Conservation (phyloP, 768 basidiomycete species). For the Mycena amicta region DNA sequence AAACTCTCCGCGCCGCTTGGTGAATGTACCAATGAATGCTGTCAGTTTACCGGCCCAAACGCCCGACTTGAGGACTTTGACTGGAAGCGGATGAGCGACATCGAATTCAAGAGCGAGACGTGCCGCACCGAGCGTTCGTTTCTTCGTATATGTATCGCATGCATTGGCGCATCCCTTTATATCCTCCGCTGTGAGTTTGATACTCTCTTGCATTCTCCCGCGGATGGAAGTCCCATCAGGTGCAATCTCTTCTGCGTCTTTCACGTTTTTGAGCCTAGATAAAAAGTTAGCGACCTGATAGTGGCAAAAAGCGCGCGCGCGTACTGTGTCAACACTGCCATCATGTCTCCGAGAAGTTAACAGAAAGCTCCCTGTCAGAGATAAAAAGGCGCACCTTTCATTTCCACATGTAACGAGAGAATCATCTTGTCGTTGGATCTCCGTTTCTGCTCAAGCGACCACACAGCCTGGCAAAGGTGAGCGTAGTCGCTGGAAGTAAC, state of each 20-base stretch:
- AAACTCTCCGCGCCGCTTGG: slow-evolving; percentile 31
- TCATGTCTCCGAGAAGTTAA: neutral
- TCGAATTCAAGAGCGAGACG: neutral
- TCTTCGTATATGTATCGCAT: slow-evolving; percentile 39
- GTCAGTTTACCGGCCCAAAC: slow-evolving; percentile 33
- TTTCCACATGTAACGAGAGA: neutral
- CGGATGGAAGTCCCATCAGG: slow-evolving; percentile 33
- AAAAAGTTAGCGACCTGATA: neutral
- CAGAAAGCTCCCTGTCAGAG: neutral
- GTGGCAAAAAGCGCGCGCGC: neutral
- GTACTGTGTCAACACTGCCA: neutral
- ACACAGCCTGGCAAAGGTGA: slow-evolving; percentile 38
- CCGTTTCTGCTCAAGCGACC: slow-evolving; percentile 11
- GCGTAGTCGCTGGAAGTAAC: slow-evolving; percentile 1
- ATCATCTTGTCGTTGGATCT: neutral
- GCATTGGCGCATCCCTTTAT: slow-evolving; percentile 34
- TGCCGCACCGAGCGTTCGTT: slow-evolving; percentile 28
- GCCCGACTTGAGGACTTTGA: slow-evolving; percentile 34
- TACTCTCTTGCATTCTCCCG: slow-evolving; percentile 29
- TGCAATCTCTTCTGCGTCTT: slow-evolving; percentile 28
- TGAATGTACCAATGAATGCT: slow-evolving; percentile 27
- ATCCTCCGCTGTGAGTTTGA: slow-evolving; percentile 28
- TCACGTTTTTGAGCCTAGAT: slow-evolving; percentile 32
- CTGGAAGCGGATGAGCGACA: slow-evolving; percentile 3
- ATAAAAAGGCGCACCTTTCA: neutral